A percentile compares a stretch with the other conserved stretches of the same genome.
Conservation (phyloP, 2,329 filamentous ascomycete species). For the Aspergillus japonicus region DNA sequence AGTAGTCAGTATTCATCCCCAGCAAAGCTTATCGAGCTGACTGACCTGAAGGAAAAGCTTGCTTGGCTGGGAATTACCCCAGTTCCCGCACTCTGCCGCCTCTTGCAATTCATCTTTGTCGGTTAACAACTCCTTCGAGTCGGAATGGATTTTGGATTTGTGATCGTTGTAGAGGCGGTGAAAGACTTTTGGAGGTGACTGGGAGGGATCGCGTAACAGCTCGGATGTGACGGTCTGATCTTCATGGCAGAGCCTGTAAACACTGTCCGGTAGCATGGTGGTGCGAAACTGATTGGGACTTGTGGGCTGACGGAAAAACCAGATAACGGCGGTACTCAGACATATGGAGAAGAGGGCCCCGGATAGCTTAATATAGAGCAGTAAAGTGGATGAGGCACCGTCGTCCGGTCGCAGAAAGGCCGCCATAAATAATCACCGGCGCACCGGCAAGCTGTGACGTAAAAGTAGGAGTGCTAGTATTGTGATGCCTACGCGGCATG, state of each 20-base stretch:
- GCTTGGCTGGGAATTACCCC: conserved; percentile 63
- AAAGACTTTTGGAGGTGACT: conserved; percentile 56
- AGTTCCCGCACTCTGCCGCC: conserved; percentile 64
- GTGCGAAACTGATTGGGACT: conserved; percentile 16
- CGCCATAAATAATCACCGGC: neutral
- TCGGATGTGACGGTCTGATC: conserved; percentile 58
- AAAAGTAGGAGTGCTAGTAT: neutral
- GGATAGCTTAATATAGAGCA: conserved; percentile 8
- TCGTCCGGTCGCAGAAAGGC: neutral
- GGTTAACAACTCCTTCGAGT: conserved; percentile 17
- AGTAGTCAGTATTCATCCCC: neutral
- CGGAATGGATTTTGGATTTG: conserved; percentile 26
- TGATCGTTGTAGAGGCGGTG: conserved; percentile 54
- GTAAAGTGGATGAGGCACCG: neutral
- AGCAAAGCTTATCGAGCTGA: neutral
- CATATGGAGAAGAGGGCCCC: conserved; percentile 1
- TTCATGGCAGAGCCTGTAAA: conserved; percentile 55
- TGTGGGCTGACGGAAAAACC: conserved; percentile 13
- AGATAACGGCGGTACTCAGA: conserved; percentile 8
- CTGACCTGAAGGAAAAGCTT: conserved; percentile 63
- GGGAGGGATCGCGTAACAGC: conserved; percentile 53
- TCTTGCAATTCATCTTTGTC: conserved; percentile 50
- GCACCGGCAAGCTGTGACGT: neutral
- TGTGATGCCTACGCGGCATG: neutral
- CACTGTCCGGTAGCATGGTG: conserved; percentile 45